A percentile compares a stretch with the other conserved stretches of the same genome.
Conservation (phyloP, 1,284 basidiomycete species). For the Kwoniella shivajii region DNA sequence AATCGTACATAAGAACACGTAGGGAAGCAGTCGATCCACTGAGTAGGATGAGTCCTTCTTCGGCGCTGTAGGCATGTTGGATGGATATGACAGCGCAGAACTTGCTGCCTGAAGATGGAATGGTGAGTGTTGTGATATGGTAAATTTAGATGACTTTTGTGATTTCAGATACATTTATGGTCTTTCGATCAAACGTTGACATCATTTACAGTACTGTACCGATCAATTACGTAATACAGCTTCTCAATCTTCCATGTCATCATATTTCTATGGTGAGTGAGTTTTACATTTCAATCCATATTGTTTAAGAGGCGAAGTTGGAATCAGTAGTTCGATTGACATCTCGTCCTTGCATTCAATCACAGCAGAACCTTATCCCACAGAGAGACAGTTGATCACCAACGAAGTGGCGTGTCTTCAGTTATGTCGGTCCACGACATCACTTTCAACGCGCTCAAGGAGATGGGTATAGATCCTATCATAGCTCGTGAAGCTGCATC, state of each 20-base stretch:
- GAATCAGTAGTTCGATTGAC: too few species aligned
- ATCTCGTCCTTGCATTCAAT: too few species aligned
- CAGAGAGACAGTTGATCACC: neutral
- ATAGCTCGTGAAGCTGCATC: constrained; percentile 40
- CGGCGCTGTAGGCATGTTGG: constrained; percentile 1
- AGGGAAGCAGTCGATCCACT: constrained; percentile 31
- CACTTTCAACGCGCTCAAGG: constrained; percentile 31
- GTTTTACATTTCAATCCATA: neutral
- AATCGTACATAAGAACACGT: constrained; percentile 38
- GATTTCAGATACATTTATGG: too few species aligned
- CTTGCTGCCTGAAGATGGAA: too few species aligned
- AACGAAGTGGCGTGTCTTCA: neutral
- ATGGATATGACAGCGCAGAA: neutral
- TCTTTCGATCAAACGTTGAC: neutral
- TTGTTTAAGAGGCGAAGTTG: too few species aligned
- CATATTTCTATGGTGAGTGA: too few species aligned
- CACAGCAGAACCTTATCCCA: neutral
- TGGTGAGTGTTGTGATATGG: too few species aligned
- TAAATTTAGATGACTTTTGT: too few species aligned
- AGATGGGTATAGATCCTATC: constrained; percentile 42
- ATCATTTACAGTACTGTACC: too few species aligned
- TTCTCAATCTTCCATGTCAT: neutral
- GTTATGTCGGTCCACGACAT: constrained; percentile 30
- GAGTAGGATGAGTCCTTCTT: constrained; percentile 8
- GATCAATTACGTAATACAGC: neutral